Percentiles rank a stretch among this genome's conserved stretches.
These are phyloP conservation scores for Verticillium dahliae DNA, from an alignment of 2,329 filamentous ascomycete genomes.

Conservation along the genomic window DNA sequence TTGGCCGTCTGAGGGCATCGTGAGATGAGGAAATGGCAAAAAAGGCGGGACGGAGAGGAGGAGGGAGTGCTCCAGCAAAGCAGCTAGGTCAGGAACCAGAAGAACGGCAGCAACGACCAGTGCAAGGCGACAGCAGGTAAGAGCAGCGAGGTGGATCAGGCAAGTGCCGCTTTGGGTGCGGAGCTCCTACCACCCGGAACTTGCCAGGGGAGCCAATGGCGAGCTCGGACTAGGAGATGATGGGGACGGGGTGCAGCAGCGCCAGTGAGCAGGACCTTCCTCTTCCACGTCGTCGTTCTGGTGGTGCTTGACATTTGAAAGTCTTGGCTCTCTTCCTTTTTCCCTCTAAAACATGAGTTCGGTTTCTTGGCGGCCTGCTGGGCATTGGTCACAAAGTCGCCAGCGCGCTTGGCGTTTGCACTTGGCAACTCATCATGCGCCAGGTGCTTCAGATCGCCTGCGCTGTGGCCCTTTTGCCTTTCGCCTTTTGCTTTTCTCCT, in stretches of 20 bases:
- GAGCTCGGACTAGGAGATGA: background rate
- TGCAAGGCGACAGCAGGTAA: background rate
- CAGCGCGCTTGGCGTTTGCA: background rate
- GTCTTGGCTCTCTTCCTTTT: background rate
- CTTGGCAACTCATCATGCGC: slow-evolving; percentile 2
- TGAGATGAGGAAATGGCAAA: background rate
- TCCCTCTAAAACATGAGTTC: background rate
- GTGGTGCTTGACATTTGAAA: background rate
- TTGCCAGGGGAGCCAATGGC: background rate
- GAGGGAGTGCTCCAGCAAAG: background rate
- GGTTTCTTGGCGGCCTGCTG: background rate
- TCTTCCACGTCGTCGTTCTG: background rate
- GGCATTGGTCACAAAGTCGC: background rate
- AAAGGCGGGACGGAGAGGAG: background rate
- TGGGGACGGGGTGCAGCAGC: background rate
- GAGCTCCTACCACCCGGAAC: background rate
- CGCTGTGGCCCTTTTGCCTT: background rate
- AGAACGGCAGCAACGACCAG: background rate
- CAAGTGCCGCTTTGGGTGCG: background rate
- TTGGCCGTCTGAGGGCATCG: background rate
- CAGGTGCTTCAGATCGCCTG: background rate
- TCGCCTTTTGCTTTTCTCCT: background rate
- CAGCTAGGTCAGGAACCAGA: background rate
- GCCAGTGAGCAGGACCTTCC: background rate
- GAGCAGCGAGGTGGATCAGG: background rate